Base-by-base conservation (phyloP, 129 eudicot genomes). In the Flaveria linearis region DNA sequence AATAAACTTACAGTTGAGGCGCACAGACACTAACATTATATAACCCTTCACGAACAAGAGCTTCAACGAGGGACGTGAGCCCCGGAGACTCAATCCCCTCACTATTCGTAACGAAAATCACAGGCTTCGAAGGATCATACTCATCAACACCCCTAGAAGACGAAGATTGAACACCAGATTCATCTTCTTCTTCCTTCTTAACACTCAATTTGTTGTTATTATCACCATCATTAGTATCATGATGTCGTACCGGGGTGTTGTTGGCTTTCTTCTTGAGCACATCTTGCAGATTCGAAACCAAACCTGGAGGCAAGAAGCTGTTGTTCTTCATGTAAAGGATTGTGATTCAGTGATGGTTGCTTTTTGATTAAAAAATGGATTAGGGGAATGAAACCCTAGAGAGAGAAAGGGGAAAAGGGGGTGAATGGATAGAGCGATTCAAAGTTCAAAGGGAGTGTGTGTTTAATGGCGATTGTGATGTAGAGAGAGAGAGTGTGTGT, bases 1-100 rank as follows among this genome's bases (percentile, higher is more conserved):
- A 57, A 22, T 42, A 23, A 49, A 50, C 36, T 78, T 77, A 95
- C 99, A 88, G 66, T 83, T 91, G 96, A 64, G 99, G 97, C 42
- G 92, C 99, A 84, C 88, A 81, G 70, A 91, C 96, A 78, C 85
- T 77, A 84, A 95, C 95, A 82, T 85, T 89, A 75, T 86, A 91
- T 39, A 82, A 85, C 49, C 91, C 97, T 78, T 85, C 49, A 68
- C 51, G 30, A 49, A 86, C 99, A 53, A 95, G 88, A 71, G 91
- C 96, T 17, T 87, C 84, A 20, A 91, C 92, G 57, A 95, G 88
- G 70, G 7, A 75, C 8, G 64, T 81, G 10, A 95, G 84, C n/a
- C 99, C 99, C 45, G 88, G 95, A 1, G 97, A 95, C 43, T 88
- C 92, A 80, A 89, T 82, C 61, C 99, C 97, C 50, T 95, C 96